Base-by-base conservation (phyloP, 768 basidiomycete species). In the Calocybe cyanea region DNA sequence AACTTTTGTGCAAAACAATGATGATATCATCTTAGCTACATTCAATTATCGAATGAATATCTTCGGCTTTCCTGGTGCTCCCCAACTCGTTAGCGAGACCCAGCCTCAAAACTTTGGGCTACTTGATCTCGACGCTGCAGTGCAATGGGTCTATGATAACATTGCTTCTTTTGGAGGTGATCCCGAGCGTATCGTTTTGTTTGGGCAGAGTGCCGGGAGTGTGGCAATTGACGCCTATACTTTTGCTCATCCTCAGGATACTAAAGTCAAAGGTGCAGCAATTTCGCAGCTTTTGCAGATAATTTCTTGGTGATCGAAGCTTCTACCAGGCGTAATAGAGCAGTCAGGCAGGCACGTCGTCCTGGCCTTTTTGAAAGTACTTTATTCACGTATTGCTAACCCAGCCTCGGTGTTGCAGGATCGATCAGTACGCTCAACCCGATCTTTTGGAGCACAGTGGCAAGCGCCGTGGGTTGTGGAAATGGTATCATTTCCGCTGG, bases 101-200 rank as follows among this genome's bases (percentile, higher is more conserved):
- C 51, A 55, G 7, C 49, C 64, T 1, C 68, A 67, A 42, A 72
- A 72, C 44, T 71, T 69, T 53, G 69, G 68, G 13, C 56, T 71
- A 2, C 59, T 70, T 9, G 70, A 72, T 38, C 18, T 63, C 2
- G 61, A 67, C n/a, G 64, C 68, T 13, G 73, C 65, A 11, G 63
- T 76, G 6, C 51, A 73, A 49, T 76, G 74, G 76, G 66, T 76
- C 3, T 64, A 71, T 34, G 59, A 67, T 40, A 73, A 78, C 51
- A 77, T 78, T 39, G 66, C 62, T 15, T 61, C 55, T 6, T 78
- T 77, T 42, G 68, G 68, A 24, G 68, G 68, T 17, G 68, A 70
- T 51, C 68, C 67, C 4, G 54, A 63, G 5, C 62, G 75, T 41
- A 61, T 71, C 24, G 56, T 57, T 11, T 35, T 71, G 14, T 68